Base-by-base conservation (phyloP, 1,284 basidiomycete genomes). In the Ganoderma sinense region DNA sequence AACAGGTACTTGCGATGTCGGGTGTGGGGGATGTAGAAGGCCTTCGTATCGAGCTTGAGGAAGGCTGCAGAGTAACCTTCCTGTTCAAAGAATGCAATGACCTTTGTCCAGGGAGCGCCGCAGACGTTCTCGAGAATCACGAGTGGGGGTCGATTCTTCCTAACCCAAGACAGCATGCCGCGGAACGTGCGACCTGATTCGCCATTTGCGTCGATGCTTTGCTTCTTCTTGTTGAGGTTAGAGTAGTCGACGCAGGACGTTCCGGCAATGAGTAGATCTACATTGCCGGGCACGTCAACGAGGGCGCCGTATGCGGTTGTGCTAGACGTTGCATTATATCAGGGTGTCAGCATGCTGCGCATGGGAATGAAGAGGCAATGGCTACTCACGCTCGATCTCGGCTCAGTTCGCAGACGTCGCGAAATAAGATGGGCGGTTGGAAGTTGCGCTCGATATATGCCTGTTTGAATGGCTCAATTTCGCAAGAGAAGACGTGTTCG, bases 381-480 rank as follows among this genome's bases (percentile, higher is more conserved):
- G 14, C 16, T 20, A 84, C 91, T 69, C 83, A 95, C 87, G 95
- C 94, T 80, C 91, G 86, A 55, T 84, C 83, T 41, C 91, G 88
- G 2, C 94, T 95, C 18, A 98, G 87, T 78, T 98, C 97, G 67
- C 94, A 97, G 16, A 98, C 97, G 78, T 98, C 97, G 66, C 97
- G 90, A 80, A 98, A 98, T 45, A 98, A 85, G 45, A 98, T 82
- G 6, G 97, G 96, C 18, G 96, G 95, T 69, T 89, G 89, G 79
- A 98, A 98, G 80, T 98, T 98, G 39, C 97, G 89, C 80, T 98
- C 97, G 71, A 98, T 98, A 80, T 98, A 98, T 0, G 97, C 97
- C 80, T 98, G 97, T 81, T 98, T 98, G 88, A 97, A 98, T 1
- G 97, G 97, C 79, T 98, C 97, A 72, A 98, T 98, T 82, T 98